Conservation (phyloP, 768 basidiomycete genomes). For the Tulasnella sp. region DNA sequence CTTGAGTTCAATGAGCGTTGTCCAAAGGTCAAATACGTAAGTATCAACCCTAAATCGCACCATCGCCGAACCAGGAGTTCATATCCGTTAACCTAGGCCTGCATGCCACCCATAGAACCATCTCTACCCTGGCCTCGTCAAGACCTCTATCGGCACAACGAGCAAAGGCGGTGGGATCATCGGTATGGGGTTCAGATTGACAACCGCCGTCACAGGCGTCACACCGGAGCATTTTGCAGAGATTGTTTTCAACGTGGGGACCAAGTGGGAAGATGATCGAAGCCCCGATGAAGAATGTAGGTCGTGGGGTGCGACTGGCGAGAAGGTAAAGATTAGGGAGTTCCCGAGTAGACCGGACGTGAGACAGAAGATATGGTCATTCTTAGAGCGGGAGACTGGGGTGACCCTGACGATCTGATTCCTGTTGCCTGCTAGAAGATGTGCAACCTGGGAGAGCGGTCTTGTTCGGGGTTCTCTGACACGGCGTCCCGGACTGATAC, state of each 20-base stretch:
- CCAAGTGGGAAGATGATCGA: background rate
- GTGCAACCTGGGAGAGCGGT: too few relatives aligned
- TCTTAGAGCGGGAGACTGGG: constrained; percentile 1
- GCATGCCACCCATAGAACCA: constrained; percentile 3
- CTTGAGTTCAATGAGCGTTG: constrained; percentile 12
- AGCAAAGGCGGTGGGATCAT: background rate
- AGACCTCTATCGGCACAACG: background rate
- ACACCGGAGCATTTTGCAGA: constrained; percentile 12
- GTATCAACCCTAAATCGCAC: background rate
- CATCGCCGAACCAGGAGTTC: background rate
- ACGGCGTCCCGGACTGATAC: too few relatives aligned
- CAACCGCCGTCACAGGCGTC: background rate
- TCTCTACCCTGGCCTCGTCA: background rate
- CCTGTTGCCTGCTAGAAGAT: too few relatives aligned
- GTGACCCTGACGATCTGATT: background rate
- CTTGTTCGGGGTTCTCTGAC: too few relatives aligned
- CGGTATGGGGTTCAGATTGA: background rate
- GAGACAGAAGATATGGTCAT: constrained; percentile 2
- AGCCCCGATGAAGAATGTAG: background rate
- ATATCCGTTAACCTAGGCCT: too few relatives aligned
- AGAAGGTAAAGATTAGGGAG: background rate
- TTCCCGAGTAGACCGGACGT: constrained; percentile 4
- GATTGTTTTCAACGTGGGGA: constrained; percentile 7
- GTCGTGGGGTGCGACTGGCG: constrained; percentile 1
- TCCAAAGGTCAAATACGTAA: constrained; percentile 9